Evolutionary conservation across 2,329 filamentous ascomycete genomes (phyloP).

Genomic region (Pseudogymnoascus sp.): DNA sequence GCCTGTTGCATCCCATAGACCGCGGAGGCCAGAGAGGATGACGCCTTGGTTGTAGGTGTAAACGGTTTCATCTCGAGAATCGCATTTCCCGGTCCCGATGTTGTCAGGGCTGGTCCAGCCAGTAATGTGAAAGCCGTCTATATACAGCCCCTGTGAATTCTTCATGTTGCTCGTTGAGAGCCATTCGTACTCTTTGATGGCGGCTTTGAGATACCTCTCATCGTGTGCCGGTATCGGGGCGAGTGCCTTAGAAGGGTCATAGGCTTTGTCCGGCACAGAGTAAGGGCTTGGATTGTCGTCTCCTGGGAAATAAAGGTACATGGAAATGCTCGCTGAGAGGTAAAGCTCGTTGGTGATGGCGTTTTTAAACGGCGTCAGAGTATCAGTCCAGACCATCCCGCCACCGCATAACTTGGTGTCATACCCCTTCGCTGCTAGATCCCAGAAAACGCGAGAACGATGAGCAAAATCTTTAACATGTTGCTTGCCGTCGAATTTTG

Average conservation of each 20-base stretch:
- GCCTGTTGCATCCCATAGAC: slow-evolving; percentile 72
- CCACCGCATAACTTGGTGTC: slow-evolving; percentile 73
- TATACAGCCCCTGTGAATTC: slow-evolving; percentile 65
- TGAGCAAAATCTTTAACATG: slow-evolving; percentile 75
- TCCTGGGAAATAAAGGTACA: slow-evolving; percentile 86
- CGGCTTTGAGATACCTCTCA: slow-evolving; percentile 62
- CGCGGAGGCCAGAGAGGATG: slow-evolving; percentile 71
- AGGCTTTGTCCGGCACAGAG: slow-evolving; percentile 23
- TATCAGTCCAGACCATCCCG: slow-evolving; percentile 87
- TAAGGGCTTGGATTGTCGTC: slow-evolving; percentile 70
- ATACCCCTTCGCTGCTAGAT: slow-evolving; percentile 73
- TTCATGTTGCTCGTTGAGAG: slow-evolving; percentile 74
- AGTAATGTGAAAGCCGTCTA: slow-evolving; percentile 82
- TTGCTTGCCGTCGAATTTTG: slow-evolving; percentile 67
- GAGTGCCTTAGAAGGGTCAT: slow-evolving; percentile 9
- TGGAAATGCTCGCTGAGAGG: slow-evolving; percentile 74
- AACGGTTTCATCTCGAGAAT: slow-evolving; percentile 77
- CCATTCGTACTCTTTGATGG: slow-evolving; percentile 75
- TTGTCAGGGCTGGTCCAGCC: slow-evolving; percentile 40
- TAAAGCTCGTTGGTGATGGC: slow-evolving; percentile 91
- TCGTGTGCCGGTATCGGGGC: slow-evolving; percentile 38
- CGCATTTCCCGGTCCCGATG: slow-evolving; percentile 55
- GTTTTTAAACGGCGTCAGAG: slow-evolving; percentile 80
- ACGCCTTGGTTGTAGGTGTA: slow-evolving; percentile 97
- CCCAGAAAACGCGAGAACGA: slow-evolving; percentile 78